Evolutionary conservation across 164 flowering plant genomes (phyloP), one percentile per base, ranked within the genome.

Genomic region (Stephania cephalantha): DNA sequence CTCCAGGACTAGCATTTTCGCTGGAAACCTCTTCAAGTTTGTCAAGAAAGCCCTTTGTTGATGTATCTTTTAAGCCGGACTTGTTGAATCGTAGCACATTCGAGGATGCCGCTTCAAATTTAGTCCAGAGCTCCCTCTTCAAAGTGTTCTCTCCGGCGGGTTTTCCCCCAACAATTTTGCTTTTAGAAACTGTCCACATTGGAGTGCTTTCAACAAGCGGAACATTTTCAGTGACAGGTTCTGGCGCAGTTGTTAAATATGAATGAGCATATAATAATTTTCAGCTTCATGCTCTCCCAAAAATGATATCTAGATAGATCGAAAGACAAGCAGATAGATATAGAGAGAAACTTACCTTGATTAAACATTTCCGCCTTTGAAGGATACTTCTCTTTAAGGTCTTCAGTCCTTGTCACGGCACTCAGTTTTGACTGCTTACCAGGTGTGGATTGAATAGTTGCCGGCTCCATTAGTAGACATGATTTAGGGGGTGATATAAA

Each of bases 71-170:
- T 18, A 79, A 31, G 30, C 64, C 67, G 42, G 86, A 73, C 45
- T 35, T 46, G 50, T 80, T 73, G 20, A 81, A 80, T 71, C 45
- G 85, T 69, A 83, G 52, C 20, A 53, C 86, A 79, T 73, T 68
- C 5, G 80, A 74, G 7, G 97, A 79, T 35, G 90, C 97, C 7
- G 95, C 97, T 79, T 94, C 98, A 77, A 96, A 96, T 82, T 66
- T 91, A 17, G 88, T 88, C 99, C 99, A 96, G 7, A 96, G 74
- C 77, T 96, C 99, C 76, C 83, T 92, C 88, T 94, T 96, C 55
- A 96, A 81, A 6, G 99, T 96, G 74, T 86, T 91, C 86, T 96
- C 98, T 50, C 98, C 99, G n/a, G 97, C 89, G 65, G 68, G 85
- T 80, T 87, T 93, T 45, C 93, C 90, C 25, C 22, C 80, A 53